These are phyloP conservation scores for Kingdonia uniflora DNA, from an alignment of 164 flowering plant genomes.

Conservation along the genomic window DNA sequence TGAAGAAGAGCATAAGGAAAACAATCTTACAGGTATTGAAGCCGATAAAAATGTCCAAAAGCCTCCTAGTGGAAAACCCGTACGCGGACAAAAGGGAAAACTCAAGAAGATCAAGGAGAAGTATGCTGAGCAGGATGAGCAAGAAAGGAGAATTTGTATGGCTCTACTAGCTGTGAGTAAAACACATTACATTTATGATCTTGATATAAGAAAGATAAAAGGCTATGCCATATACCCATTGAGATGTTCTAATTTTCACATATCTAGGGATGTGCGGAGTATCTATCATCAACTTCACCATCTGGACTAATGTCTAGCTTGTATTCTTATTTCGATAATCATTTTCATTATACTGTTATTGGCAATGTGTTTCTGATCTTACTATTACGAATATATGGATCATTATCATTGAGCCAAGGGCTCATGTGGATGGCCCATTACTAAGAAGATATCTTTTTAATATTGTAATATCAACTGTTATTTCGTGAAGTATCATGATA, in stretches of 20 bases:
- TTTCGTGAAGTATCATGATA: neutral
- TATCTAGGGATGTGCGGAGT: neutral
- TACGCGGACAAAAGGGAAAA: constrained; percentile 81
- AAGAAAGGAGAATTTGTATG: constrained; percentile 82
- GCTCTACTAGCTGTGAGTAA: constrained; percentile 81
- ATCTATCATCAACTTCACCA: neutral
- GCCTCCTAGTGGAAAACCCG: constrained; percentile 44
- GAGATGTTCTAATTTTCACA: neutral
- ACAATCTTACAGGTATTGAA: constrained; percentile 12
- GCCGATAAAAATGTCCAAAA: constrained; percentile 27
- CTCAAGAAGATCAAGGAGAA: constrained; percentile 94
- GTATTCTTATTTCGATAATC: too few relatives aligned
- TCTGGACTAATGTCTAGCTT: neutral
- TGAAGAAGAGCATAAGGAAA: constrained; percentile 26
- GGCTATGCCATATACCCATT: too few relatives aligned
- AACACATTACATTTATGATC: neutral
- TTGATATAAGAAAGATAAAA: too few relatives aligned
- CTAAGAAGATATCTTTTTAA: too few relatives aligned
- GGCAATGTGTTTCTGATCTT: too few relatives aligned
- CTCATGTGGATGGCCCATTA: too few relatives aligned
- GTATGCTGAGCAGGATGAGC: constrained; percentile 93
- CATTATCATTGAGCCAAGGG: too few relatives aligned
- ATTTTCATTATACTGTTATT: too few relatives aligned
- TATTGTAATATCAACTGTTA: neutral
- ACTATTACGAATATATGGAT: too few relatives aligned